Evolutionary conservation across 2,329 filamentous ascomycete genomes (phyloP).

Genomic region (Fusarium albidum): DNA sequence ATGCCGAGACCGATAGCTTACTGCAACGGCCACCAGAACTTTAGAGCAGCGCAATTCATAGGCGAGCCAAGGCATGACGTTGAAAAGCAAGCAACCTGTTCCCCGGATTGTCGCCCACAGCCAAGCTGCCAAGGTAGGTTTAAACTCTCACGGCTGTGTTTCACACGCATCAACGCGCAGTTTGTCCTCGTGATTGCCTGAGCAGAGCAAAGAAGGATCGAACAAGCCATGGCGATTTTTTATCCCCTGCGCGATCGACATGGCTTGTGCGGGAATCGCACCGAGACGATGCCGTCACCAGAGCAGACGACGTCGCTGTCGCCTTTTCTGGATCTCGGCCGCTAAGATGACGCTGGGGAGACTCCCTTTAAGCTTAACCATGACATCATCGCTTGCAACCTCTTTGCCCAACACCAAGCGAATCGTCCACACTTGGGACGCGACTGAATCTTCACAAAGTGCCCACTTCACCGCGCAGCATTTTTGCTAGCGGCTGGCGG

Average conservation of each 20-base stretch:
- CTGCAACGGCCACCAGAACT: neutral
- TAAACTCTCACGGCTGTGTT: neutral
- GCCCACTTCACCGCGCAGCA: too few relatives aligned
- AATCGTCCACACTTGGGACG: neutral
- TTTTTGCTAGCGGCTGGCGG: too few relatives aligned
- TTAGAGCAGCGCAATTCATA: neutral
- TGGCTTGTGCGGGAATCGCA: conserved; percentile 23
- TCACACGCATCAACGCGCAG: neutral
- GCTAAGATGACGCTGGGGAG: conserved; percentile 19
- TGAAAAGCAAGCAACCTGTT: conserved; percentile 1
- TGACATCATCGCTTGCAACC: conserved; percentile 32
- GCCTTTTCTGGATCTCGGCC: neutral
- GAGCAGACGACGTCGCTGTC: neutral
- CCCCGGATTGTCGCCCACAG: neutral
- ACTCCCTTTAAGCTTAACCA: conserved; percentile 37
- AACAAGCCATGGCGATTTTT: neutral
- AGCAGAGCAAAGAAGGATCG: neutral
- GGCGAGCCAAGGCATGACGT: neutral
- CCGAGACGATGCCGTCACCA: conserved; percentile 36
- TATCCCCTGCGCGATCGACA: conserved; percentile 17
- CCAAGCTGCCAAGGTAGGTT: neutral
- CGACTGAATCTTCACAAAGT: neutral
- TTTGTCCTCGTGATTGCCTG: neutral
- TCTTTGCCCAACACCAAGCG: neutral
- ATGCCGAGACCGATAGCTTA: conserved; percentile 6